Evolutionary conservation across 139 green algal genomes (phyloP).

Genomic region (Closterium sp.): DNA sequence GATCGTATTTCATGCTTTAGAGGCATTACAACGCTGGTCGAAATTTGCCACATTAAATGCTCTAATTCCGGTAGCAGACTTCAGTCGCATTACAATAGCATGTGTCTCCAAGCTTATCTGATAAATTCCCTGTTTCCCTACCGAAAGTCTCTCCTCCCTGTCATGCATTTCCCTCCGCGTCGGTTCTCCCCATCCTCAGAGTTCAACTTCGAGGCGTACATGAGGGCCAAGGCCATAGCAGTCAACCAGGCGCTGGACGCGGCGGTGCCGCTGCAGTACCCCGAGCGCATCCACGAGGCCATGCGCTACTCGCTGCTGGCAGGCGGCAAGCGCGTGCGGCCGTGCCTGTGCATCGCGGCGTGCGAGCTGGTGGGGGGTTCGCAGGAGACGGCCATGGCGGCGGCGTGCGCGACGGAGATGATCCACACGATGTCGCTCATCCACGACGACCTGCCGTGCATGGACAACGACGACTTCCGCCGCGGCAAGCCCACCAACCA

Average conservation of each 20-base stretch:
- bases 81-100: too few relatives aligned
- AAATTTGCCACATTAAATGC: too few relatives aligned
- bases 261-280: constrained; percentile 67
- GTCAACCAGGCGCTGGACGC: constrained; percentile 39
- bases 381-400: constrained; percentile 72
- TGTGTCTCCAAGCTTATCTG: too few relatives aligned
- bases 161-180: too few relatives aligned
- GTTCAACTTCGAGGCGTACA: constrained; percentile 38
- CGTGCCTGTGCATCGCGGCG: constrained; percentile 85
- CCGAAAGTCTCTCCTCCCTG: too few relatives aligned
- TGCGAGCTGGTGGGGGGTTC: constrained; percentile 89
- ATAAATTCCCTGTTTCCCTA: too few relatives aligned
- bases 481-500: constrained; percentile 89
- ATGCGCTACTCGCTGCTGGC: constrained; percentile 95
- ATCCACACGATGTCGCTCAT: constrained; percentile 97
- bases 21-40: too few relatives aligned
- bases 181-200: too few relatives aligned
- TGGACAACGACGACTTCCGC: constrained; percentile 99
- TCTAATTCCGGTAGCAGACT: too few relatives aligned
- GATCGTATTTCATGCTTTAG: too few relatives aligned
- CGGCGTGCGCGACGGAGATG: constrained; percentile 97
- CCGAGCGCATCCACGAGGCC: constrained; percentile 81
- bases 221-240: constrained; percentile 22
- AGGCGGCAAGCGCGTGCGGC: constrained; percentile 93
- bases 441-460: constrained; percentile 92